phyloP scores from a whole-genome alignment of 352 stramenopile genomes.

The Pilasporangium apinafurcum region DNA sequence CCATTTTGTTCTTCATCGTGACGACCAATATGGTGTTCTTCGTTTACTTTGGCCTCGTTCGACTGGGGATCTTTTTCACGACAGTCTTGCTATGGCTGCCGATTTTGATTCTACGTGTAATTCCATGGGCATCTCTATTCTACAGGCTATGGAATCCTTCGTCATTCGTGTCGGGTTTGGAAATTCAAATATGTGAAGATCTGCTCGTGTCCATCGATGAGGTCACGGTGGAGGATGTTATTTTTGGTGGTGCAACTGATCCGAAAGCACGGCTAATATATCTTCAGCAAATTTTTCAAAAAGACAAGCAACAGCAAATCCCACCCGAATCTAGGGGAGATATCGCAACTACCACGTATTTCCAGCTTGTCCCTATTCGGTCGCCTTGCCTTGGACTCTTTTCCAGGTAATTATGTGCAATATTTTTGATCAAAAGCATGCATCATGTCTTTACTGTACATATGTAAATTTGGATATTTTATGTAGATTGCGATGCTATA shows the following conservation, averaged over 20 bases:
- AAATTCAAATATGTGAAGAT: slow-evolving; percentile 8
- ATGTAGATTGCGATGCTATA: slow-evolving; percentile 5
- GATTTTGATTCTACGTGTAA: slow-evolving; percentile 36
- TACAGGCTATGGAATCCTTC: slow-evolving; percentile 25
- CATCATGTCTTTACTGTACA: background rate
- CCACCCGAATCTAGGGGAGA: too few relatives aligned
- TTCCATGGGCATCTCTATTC: slow-evolving; percentile 40
- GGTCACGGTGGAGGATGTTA: background rate
- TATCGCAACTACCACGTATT: slow-evolving; percentile 1
- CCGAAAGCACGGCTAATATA: too few relatives aligned
- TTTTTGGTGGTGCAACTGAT: too few relatives aligned
- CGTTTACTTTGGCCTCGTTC: slow-evolving; percentile 86
- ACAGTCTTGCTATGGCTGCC: slow-evolving; percentile 42
- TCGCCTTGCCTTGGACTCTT: slow-evolving; percentile 1
- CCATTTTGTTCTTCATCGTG: slow-evolving; percentile 89
- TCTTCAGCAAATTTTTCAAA: slow-evolving; percentile 2
- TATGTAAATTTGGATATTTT: background rate
- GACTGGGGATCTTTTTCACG: slow-evolving; percentile 31
- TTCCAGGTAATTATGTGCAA: background rate
- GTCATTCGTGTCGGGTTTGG: slow-evolving; percentile 30
- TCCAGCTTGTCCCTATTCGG: slow-evolving; percentile 6
- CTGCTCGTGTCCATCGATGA: background rate
- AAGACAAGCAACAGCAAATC: background rate
- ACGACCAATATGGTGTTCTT: slow-evolving; percentile 93
- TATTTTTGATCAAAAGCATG: too few relatives aligned